Evolutionary conservation across 441 rosid genomes (phyloP).

Genomic region (Pelargonium exstipulatum): DNA sequence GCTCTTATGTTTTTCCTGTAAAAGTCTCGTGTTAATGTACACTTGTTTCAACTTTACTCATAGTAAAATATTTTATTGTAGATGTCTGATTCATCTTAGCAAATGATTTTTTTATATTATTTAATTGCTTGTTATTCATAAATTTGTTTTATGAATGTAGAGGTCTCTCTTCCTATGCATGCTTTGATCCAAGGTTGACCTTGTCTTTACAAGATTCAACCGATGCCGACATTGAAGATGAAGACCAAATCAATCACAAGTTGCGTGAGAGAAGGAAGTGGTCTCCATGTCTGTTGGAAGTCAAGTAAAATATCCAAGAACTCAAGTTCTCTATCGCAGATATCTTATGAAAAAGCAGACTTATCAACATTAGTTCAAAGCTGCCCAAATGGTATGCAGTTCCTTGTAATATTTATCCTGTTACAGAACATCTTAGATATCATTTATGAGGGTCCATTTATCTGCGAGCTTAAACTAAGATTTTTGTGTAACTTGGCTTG

Average conservation of each 20-base stretch:
- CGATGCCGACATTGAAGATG: conserved; percentile 70
- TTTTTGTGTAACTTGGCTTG: not conserved
- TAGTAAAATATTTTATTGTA: not conserved
- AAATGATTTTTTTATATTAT: not conserved
- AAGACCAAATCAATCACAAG: conserved; percentile 44
- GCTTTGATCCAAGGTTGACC: not conserved
- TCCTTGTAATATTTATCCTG: conserved; percentile 16
- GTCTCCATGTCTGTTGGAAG: conserved; percentile 48
- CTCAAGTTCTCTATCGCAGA: conserved; percentile 28
- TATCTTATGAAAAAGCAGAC: conserved; percentile 34
- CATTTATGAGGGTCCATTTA: not conserved
- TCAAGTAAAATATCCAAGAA: conserved; percentile 49
- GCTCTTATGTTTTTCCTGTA: too few relatives aligned
- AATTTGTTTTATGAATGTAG: not conserved
- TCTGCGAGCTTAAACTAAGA: conserved; percentile 1
- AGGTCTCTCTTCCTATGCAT: not conserved
- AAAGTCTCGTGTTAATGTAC: too few relatives aligned
- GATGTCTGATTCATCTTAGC: not conserved
- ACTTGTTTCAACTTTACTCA: not conserved
- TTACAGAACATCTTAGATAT: not conserved
- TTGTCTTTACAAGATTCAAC: conserved; percentile 34
- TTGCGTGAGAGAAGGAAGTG: conserved; percentile 39
- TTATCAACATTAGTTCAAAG: conserved; percentile 25
- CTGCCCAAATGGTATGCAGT: conserved; percentile 35
- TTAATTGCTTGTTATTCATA: not conserved